Conservation (phyloP, 2,329 filamentous ascomycete species). For the Epicoccum sorghinum region DNA sequence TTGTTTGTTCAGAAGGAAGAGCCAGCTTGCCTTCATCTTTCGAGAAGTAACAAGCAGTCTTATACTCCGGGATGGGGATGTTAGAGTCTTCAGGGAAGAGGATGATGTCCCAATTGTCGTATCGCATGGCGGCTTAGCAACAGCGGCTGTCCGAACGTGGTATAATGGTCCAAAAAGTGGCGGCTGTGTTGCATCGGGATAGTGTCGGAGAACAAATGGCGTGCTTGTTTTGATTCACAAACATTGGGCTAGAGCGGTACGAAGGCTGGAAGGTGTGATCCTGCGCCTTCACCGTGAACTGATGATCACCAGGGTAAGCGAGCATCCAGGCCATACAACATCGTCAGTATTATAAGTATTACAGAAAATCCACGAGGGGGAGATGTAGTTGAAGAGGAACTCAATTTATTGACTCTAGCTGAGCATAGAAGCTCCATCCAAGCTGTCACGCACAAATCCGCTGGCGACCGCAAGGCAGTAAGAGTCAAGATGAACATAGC, state of each 20-base stretch:
- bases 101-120: constrained; percentile 84
- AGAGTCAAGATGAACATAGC: neutral
- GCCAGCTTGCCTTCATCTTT: constrained; percentile 49
- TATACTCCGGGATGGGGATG: constrained; percentile 81
- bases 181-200: constrained; percentile 10
- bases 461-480: neutral
- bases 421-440: neutral
- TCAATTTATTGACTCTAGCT: neutral
- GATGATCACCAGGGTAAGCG: neutral
- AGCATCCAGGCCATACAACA: too few species aligned
- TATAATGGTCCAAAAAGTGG: constrained; percentile 26
- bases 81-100: constrained; percentile 72
- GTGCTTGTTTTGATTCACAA: neutral
- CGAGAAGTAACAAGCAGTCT: constrained; percentile 74
- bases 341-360: too few species aligned
- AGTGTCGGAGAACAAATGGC: constrained; percentile 8
- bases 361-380: neutral
- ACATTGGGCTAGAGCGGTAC: neutral
- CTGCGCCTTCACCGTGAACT: neutral
- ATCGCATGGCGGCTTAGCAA: constrained; percentile 68
- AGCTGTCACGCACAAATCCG: neutral
- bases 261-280: constrained; percentile 1
- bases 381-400: neutral
- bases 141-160: constrained; percentile 18
- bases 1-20: neutral